Conservation (phyloP, 1,284 basidiomycete genomes). For the Rhodotorula sp. region DNA sequence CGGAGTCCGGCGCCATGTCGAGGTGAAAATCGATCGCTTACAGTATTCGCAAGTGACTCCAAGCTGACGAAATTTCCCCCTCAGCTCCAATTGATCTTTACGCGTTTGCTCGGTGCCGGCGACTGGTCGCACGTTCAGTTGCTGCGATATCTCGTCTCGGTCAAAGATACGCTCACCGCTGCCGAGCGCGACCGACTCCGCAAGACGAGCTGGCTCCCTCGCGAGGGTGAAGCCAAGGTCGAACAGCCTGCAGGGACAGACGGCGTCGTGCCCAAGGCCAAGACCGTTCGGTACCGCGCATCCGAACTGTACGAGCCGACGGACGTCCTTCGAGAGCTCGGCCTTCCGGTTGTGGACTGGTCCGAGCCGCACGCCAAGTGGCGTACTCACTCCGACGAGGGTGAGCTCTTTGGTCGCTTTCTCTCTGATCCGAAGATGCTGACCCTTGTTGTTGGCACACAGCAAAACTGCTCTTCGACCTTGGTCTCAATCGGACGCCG, state of each 20-base stretch:
- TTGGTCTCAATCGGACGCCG: conserved; percentile 75
- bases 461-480: conserved; percentile 79
- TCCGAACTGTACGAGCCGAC: conserved; percentile 64
- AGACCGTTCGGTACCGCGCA: conserved; percentile 59
- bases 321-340: conserved; percentile 69
- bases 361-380: conserved; percentile 67
- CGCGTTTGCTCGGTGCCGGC: conserved; percentile 50
- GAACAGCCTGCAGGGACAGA: conserved; percentile 37
- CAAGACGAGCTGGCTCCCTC: conserved; percentile 77
- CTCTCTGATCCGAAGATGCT: not conserved
- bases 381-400: conserved; percentile 78
- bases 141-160: conserved; percentile 44
- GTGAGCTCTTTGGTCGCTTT: conserved; percentile 51
- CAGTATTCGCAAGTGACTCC: no score
- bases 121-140: conserved; percentile 53
- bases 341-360: conserved; percentile 86
- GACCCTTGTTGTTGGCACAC: conserved; percentile 26
- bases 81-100: conserved; percentile 52
- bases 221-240: conserved; percentile 55
- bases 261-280: conserved; percentile 48
- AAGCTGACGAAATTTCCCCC: not conserved
- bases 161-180: conserved; percentile 62
- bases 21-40: conserved; percentile 66
- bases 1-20: conserved; percentile 88
- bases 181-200: conserved; percentile 72